Evolutionary conservation across 495 filamentous ascomycete species (phyloP), one percentile per base, ranked within the genome.

Genomic region (Penicillium psychrofluorescens): DNA sequence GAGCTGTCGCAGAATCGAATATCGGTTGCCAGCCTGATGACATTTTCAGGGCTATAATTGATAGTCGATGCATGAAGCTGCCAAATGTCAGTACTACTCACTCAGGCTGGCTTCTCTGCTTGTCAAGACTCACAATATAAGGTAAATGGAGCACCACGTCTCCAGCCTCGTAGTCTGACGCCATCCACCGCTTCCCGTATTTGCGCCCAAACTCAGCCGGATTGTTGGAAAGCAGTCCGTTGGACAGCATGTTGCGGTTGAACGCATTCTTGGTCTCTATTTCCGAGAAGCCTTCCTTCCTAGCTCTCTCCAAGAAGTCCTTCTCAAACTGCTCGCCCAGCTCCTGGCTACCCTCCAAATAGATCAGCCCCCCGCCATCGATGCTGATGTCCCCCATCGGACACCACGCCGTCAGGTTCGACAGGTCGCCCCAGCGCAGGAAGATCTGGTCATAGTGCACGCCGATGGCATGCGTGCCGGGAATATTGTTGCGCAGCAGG

Each of bases 371-470:
- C 1, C 81, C 78, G 1, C 80, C 80, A 43, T 67, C 71, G 2
- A 78, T 11, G 31, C 66, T 66, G 11, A 80, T 63, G 52, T 83
- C 77, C 0, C 80, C 80, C 30, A 83, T 81, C 0, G 79, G 80
- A 1, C 81, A 76, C 81, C 80, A 85, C 6, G 78, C 78, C 12
- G 79, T 85, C 6, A 83, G 49, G 46, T 66, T 71, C 1, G 73
- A 77, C 7, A 75, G 67, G 28, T 77, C 74, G 0, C 78, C 80
- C 46, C 75, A 53, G 1, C 80, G 56, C n/a, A 85, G 60, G 57
- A 83, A 85, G 27, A 81, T 78, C 55, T 81, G 79, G 50, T 85
- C 80, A 50, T 83, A 83, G 50, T 84, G 81, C 0, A 83, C 75
- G 0, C 76, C 78, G 42, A 79, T 84, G 0, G 78, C 74, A 50